Percentiles rank a stretch among this genome's conserved stretches.
Conservation (phyloP, 441 rosid species). For the Aquilaria agallochum region DNA sequence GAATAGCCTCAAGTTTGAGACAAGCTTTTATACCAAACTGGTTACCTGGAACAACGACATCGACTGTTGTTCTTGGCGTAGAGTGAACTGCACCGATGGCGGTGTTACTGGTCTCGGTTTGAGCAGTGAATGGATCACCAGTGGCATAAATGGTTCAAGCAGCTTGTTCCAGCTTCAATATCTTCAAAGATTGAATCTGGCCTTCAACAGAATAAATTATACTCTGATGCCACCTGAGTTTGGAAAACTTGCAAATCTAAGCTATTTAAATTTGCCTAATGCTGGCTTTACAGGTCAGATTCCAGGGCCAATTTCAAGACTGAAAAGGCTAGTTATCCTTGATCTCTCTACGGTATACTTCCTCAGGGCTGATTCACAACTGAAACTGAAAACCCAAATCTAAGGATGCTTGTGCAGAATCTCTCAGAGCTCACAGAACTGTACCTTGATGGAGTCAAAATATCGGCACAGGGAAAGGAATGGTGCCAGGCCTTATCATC, state of each 20-base stretch:
- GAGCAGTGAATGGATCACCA: constrained; percentile 22
- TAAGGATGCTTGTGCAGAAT: constrained; percentile 22
- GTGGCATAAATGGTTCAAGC: constrained; percentile 23
- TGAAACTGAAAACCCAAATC: constrained; percentile 31
- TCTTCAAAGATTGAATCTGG: constrained; percentile 35
- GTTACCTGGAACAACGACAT: background rate
- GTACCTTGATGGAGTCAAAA: constrained; percentile 34
- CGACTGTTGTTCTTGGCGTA: constrained; percentile 36
- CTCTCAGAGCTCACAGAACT: constrained; percentile 25
- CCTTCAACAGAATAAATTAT: constrained; percentile 20
- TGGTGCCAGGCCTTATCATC: constrained; percentile 42
- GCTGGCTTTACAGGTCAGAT: constrained; percentile 38
- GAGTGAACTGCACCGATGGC: constrained; percentile 31
- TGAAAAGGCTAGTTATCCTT: constrained; percentile 28
- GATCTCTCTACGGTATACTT: constrained; percentile 25
- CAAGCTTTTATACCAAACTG: constrained; percentile 7
- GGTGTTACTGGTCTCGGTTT: constrained; percentile 33
- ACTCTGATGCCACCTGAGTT: constrained; percentile 16
- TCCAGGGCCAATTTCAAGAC: constrained; percentile 21
- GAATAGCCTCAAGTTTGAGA: constrained; percentile 10
- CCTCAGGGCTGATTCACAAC: background rate
- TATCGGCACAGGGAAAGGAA: constrained; percentile 23
- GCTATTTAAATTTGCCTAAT: constrained; percentile 31
- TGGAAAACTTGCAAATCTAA: constrained; percentile 19
- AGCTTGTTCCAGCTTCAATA: constrained; percentile 24